Base-by-base conservation (phyloP, 306 rosid species). In the Rosa persica region DNA sequence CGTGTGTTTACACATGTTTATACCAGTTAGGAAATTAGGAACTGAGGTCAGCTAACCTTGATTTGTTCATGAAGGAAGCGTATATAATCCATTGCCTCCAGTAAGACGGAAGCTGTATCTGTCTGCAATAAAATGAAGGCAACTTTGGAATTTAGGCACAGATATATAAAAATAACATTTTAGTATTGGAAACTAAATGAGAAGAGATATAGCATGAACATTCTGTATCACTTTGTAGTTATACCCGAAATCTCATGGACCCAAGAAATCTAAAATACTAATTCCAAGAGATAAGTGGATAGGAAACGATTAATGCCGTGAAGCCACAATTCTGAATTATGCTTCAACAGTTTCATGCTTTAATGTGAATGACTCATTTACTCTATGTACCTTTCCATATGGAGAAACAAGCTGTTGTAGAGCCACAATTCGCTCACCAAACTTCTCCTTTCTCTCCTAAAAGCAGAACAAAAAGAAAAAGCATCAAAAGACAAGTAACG, bases 341-440 rank as follows among this genome's bases (percentile, higher is more conserved):
- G 40, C 42, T 74, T 57, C 42, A 16, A 70, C 58, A 66, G 39
- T 42, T 72, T 30, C 74, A 4, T 36, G 40, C 20, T 6, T 49
- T 17, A 10, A 8, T 25, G 12, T 49, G 38, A 51, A 38, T 74
- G 72, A 71, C 67, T 68, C 34, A 86, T 42, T 72, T 67, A 69
- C 15, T 6, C 34, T 65, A 42, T 74, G 34, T 83, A 93, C 98
- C 98, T 90, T 95, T 82, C 99, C 99, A 75, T 83, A 92, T 74
- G 99, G 99, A 20, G 99, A 95, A 86, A 95, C 99, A 78, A 95
- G 97, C 85, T 95, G 98, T 84, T 95, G 99, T 78, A 95, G 82
- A 51, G 99, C 93, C 43, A 88, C 90, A 77, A 95, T 86, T 46
- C 93, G 87, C 75, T 93, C 93, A 1, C 99, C 90, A 30, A 92